Evolutionary conservation across 306 rosid genomes (phyloP), one percentile per base, ranked within the genome.

Genomic region (Hippophae rhamnoides): DNA sequence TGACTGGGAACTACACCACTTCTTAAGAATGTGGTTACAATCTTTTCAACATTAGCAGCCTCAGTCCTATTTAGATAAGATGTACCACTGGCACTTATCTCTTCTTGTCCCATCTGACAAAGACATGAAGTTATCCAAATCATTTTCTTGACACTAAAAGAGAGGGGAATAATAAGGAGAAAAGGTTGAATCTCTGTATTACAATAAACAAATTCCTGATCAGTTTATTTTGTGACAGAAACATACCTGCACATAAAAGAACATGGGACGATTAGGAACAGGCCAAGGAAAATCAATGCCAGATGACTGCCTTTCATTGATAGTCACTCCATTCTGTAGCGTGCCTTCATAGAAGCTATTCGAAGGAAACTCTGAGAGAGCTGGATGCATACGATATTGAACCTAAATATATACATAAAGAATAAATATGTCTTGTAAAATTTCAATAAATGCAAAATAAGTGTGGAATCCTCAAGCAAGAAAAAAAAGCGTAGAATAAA

Each of bases 261-360:
- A 86, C 99, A 93, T 93, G 60, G 99, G 99, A 66, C 95, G 97
- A 76, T 86, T 89, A 45, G 99, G 97, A 52, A 93, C 97, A 51
- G 99, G 99, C 99, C 99, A 93, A 41, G 99, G 99, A 72, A 93
- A 93, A 77, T 93, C 99, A 45, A 93, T 89, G 81, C 99, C 97
- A 4, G 97, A 49, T 43, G 86, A 87, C 58, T 89, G 95, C 84
- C 99, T 84, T 65, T 93, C 99, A 57, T 89, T 93, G 63, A 93
- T 84, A 68, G 95, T 93, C 26, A 93, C 99, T 58, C 97, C 99
- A 77, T 93, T 93, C 82, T 93, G 97, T 40, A 93, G 79, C 11
- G 99, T 93, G 59, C 99, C 99, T 82, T 93, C 99, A 49, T 93
- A 93, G 65, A 93, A 93, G 84, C 95, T 93, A 71, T 93, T 93